Evolutionary conservation across 352 stramenopile species (phyloP).

Genomic region (Globisporangium heterothallicum): DNA sequence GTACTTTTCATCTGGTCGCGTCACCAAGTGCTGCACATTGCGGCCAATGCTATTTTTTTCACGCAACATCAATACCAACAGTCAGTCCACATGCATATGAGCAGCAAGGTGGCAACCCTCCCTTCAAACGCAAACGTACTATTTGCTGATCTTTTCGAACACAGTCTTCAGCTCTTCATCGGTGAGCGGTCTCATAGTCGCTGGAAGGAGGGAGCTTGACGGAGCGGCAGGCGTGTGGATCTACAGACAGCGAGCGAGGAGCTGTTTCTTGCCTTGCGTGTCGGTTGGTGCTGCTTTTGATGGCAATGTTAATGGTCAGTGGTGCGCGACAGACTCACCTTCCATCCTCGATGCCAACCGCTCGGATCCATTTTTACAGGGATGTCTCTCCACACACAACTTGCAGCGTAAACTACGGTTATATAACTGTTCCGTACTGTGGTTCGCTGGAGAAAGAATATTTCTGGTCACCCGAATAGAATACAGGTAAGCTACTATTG

Average conservation of each 20-base stretch:
- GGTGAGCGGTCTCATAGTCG: constrained; percentile 94
- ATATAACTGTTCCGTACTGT: no score
- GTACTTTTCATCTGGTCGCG: constrained; percentile 94
- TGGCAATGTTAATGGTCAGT: constrained; percentile 2
- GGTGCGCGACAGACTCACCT: not conserved
- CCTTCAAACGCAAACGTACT: no score
- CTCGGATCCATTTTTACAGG: not conserved
- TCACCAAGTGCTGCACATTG: constrained; percentile 97
- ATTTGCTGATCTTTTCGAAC: constrained; percentile 99
- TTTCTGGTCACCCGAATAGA: no score
- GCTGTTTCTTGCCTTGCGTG: no score
- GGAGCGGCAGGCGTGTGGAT: not conserved
- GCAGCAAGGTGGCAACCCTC: not conserved
- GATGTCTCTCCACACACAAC: no score
- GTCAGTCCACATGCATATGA: not conserved
- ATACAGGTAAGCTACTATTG: not conserved
- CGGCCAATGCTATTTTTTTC: constrained; percentile 84
- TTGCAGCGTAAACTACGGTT: constrained; percentile 1
- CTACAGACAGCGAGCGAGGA: no score
- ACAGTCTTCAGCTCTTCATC: constrained; percentile 97
- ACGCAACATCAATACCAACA: not conserved
- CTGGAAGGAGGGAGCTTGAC: not conserved
- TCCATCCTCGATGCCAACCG: constrained; percentile 5
- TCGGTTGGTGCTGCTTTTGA: constrained; percentile 2
- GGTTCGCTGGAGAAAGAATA: no score